Evolutionary conservation across 1,284 basidiomycete genomes (phyloP).

Genomic region (Schizophyllum amplum): DNA sequence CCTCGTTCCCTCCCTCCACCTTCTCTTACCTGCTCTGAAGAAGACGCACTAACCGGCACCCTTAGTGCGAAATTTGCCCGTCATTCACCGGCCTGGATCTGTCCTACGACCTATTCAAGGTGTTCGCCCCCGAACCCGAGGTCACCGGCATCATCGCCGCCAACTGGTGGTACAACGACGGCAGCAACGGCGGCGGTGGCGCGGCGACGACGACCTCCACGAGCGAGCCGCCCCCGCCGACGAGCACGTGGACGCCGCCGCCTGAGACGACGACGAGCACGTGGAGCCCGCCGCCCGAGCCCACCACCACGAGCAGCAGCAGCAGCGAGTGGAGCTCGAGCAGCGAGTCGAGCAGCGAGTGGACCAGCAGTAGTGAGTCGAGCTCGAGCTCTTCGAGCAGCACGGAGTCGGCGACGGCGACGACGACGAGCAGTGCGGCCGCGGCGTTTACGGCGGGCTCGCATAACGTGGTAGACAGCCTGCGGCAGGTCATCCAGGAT

Average conservation of each 20-base stretch:
- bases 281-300: background rate
- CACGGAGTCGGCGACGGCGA: background rate
- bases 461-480: background rate
- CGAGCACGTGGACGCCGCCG: background rate
- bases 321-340: background rate
- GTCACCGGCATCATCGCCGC: conserved; percentile 6
- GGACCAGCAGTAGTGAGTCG: background rate
- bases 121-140: conserved; percentile 7
- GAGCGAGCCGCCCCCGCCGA: too few relatives aligned
- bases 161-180: background rate
- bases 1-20: background rate
- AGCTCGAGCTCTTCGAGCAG: background rate
- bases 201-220: background rate
- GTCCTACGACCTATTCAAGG: conserved; percentile 12
- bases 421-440: background rate
- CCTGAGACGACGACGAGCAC: background rate
- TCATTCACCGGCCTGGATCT: conserved; percentile 9
- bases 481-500: background rate
- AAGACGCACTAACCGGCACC: background rate
- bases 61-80: conserved; percentile 10
- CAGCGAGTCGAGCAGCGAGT: background rate
- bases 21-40: too few relatives aligned
- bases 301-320: background rate
- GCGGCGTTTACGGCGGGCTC: background rate
- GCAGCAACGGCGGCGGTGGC: background rate